Evolutionary conservation across 2,329 filamentous ascomycete species (phyloP).

Genomic region (Canariomyces notabilis): DNA sequence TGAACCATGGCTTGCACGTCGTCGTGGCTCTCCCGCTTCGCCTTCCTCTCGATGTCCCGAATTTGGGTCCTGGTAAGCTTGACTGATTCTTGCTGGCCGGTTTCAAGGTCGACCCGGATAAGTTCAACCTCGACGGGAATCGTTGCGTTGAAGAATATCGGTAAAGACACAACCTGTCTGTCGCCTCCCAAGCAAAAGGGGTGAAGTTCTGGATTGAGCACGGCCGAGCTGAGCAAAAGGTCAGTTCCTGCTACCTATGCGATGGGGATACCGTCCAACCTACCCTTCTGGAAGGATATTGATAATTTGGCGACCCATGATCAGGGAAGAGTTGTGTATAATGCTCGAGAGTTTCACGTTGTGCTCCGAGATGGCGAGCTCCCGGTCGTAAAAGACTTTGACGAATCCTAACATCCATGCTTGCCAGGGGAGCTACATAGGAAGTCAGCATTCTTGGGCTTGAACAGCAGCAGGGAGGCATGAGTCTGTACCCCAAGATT

Average conservation of each 20-base stretch:
- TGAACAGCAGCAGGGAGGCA: background rate
- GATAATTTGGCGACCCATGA: conserved; percentile 94
- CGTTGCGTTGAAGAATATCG: conserved; percentile 91
- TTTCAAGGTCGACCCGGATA: conserved; percentile 79
- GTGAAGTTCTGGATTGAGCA: conserved; percentile 75
- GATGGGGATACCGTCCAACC: too few relatives aligned
- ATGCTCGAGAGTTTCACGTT: conserved; percentile 85
- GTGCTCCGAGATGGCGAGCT: conserved; percentile 88
- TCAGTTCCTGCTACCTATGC: too few relatives aligned
- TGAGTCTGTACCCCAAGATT: conserved; percentile 63
- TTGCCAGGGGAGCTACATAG: conserved; percentile 61
- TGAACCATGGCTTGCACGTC: conserved; percentile 56
- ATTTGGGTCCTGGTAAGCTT: conserved; percentile 69
- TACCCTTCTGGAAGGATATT: conserved; percentile 93
- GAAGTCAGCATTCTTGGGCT: conserved; percentile 4
- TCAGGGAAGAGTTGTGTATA: conserved; percentile 86
- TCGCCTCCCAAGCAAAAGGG: conserved; percentile 74
- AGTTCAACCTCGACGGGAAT: conserved; percentile 84
- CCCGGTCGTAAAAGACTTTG: conserved; percentile 85
- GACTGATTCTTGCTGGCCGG: conserved; percentile 73
- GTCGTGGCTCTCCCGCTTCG: conserved; percentile 61
- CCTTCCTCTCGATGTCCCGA: conserved; percentile 65
- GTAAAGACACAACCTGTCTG: conserved; percentile 60
- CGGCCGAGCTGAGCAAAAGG: conserved; percentile 60
- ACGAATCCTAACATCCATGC: conserved; percentile 66